Base-by-base conservation (phyloP, 2,329 filamentous ascomycete genomes). In the Aspergillus eucalypticola region DNA sequence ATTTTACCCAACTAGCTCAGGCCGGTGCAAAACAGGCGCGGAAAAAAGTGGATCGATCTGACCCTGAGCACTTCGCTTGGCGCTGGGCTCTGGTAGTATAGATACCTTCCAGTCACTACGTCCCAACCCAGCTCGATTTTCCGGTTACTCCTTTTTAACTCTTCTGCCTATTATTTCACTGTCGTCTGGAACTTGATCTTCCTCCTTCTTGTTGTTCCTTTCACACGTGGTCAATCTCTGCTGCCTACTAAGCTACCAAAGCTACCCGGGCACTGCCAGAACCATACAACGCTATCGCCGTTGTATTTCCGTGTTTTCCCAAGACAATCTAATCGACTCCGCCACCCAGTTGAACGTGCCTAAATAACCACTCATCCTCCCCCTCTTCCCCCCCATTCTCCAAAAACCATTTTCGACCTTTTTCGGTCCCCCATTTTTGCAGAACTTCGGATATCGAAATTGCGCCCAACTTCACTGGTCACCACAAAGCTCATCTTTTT, bases 41-140 rank as follows among this genome's bases (percentile, higher is more conserved):
- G 51, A 51, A 59, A 56, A 60, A 62, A 68, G 66, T 67, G 66
- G 66, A 65, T 63, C 66, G 65, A 68, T 67, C 64, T 67, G 66
- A 64, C 61, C 62, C 64, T 68, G 60, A 58, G 61, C 52, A 65
- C 64, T 58, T 60, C 27, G 54, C 58, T 60, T 58, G 59, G 61
- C 59, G 50, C 56, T 59, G 58, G 52, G 38, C 56, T 55, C 52
- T 54, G 52, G 53, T 55, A 42, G 27, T 55, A 59, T 53, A 60
- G 58, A 56, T 54, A 48, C 58, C 42, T 60, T 60, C 53, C 49
- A 54, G 56, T 38, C 41, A 32, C 39, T 25, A 55, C 46, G 19
- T 44, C 21, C 48, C 60, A 62, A 59, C 60, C 61, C 60, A 57
- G 56, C 62, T 56, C 48, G 42, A 60, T 49, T 52, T 32, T 56